Conservation (phyloP, 768 basidiomycete species). For the Leccinum uliginosum region DNA sequence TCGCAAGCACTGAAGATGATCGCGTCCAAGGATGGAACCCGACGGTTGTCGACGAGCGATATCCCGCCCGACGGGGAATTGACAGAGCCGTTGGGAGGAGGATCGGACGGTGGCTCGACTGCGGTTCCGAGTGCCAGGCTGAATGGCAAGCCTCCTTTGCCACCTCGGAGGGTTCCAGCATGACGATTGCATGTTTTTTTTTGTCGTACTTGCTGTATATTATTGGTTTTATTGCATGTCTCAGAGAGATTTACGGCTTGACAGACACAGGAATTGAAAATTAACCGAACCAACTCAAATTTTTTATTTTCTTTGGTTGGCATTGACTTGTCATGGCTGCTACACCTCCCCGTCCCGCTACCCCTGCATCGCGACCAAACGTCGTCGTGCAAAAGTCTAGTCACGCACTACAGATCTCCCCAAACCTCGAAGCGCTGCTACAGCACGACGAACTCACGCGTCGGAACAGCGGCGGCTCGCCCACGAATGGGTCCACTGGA, state of each 20-base stretch:
- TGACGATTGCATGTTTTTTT: constrained; percentile 3
- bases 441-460: constrained; percentile 54
- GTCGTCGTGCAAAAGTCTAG: neutral
- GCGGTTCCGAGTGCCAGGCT: neutral
- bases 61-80: constrained; percentile 6
- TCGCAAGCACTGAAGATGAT: constrained; percentile 57
- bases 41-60: constrained; percentile 17
- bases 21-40: constrained; percentile 42
- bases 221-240: too few species aligned
- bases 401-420: constrained; percentile 46
- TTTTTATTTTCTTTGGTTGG: neutral
- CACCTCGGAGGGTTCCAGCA: constrained; percentile 28
- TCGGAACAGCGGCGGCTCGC: constrained; percentile 21
- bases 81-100: neutral
- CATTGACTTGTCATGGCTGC: constrained; percentile 14
- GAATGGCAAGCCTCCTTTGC: constrained; percentile 29
- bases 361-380: constrained; percentile 7
- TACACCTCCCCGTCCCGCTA: constrained; percentile 19
- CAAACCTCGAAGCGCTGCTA: constrained; percentile 55
- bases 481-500: constrained; percentile 11
- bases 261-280: neutral
- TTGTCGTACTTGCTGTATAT: too few species aligned
- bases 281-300: constrained; percentile 11
- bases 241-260: too few species aligned
- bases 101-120: constrained; percentile 4